Base-by-base conservation (phyloP, 345 rosid genomes). In the Citrus medica region DNA sequence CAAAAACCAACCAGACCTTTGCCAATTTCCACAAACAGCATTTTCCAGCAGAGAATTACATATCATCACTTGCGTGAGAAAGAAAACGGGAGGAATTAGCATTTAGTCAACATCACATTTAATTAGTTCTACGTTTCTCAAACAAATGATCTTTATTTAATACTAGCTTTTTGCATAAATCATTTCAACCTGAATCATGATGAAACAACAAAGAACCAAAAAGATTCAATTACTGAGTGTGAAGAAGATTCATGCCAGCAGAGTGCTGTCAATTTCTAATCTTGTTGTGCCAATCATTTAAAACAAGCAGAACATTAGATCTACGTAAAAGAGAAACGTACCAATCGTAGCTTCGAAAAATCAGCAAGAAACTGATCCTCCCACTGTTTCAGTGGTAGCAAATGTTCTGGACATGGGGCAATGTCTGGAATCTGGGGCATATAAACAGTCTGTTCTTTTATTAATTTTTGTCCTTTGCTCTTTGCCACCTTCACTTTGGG, bases 351-450 rank as follows among this genome's bases (percentile, higher is more conserved):
- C 87, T 90, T 81, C 16, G 87, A 87, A 81, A 96, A 94, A 80
- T 96, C 97, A 24, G 83, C 85, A 80, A 95, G 98, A 83, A 93
- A 94, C 38, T 77, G 87, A 69, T 91, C 93, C 87, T 93, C 98
- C 98, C 99, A 92, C 80, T 89, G 84, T 85, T 90, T 91, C 65
- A 75, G 48, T 1, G 98, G 98, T 78, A 86, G 75, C 65, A 92
- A 66, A 82, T 87, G 87, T 33, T 89, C 90, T 13, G 95, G 92
- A 61, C 97, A 91, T 69, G 79, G 78, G 46, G 90, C 86, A 82
- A 96, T 94, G 79, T 90, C 97, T 53, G 97, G 93, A 78, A 96
- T 91, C 78, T 84, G 88, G 53, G 98, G 99, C 99, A 96, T 91
- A 77, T 96, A 92, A 68, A 83, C 83, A 77, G 92, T 91, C 80